Conservation (phyloP, 257 asterid genomes). For the Solanum paucissectum region DNA sequence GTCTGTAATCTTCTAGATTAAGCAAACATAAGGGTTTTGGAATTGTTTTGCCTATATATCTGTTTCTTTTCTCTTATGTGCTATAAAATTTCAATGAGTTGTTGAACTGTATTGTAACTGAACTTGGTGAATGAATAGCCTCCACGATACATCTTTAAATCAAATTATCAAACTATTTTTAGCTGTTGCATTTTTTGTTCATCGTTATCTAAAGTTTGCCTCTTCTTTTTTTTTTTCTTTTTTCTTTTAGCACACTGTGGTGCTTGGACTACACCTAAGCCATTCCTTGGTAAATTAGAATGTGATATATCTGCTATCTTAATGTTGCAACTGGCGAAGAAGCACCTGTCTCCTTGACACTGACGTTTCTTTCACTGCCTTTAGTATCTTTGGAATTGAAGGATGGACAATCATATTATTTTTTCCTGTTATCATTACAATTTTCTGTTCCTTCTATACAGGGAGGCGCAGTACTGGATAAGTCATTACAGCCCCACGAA, state of each 20-base stretch:
- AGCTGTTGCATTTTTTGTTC: background rate
- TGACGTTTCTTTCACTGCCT: background rate
- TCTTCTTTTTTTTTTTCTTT: background rate
- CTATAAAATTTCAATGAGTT: background rate
- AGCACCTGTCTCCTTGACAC: background rate
- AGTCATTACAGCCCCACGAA: slow-evolving; percentile 76
- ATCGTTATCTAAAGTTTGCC: background rate
- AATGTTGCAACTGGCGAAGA: background rate
- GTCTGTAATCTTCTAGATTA: background rate
- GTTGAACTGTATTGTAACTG: background rate
- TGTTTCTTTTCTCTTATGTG: background rate
- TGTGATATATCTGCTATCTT: background rate
- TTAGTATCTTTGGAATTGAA: background rate
- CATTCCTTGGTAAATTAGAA: background rate
- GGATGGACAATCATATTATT: background rate
- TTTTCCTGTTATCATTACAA: background rate
- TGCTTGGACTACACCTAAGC: background rate
- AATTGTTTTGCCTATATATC: background rate
- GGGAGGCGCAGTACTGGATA: slow-evolving; percentile 74
- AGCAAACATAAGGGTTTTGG: background rate
- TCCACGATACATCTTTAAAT: background rate
- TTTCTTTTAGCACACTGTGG: background rate
- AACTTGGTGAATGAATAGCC: background rate
- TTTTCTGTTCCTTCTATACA: slow-evolving; percentile 18
- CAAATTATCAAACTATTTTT: background rate